These are phyloP conservation scores for Amniculicola lignicola DNA, from an alignment of 495 filamentous ascomycete species.

Conservation along the genomic window DNA sequence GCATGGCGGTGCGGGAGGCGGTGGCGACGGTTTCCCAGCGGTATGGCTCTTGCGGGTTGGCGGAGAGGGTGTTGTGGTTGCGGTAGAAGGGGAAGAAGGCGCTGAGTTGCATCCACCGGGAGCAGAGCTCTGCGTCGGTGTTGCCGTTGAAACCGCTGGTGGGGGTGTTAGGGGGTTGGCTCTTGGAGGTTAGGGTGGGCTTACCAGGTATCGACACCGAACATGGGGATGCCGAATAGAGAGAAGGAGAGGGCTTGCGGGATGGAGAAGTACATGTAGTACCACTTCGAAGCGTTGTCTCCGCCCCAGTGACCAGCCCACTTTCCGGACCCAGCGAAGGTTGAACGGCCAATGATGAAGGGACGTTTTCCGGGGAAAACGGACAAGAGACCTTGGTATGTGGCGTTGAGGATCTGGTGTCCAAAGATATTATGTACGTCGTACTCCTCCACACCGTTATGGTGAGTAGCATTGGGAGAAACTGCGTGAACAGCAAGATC, in stretches of 20 bases:
- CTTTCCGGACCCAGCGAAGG: constrained; percentile 75
- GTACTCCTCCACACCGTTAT: constrained; percentile 69
- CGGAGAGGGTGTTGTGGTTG: constrained; percentile 69
- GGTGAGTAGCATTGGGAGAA: constrained; percentile 73
- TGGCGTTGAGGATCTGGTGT: constrained; percentile 74
- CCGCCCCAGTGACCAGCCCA: constrained; percentile 88
- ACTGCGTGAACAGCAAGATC: constrained; percentile 73
- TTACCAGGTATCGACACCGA: constrained; percentile 50
- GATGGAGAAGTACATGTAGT: constrained; percentile 72
- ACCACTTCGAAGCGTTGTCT: constrained; percentile 57
- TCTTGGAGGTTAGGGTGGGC: neutral
- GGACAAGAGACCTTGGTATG: constrained; percentile 66
- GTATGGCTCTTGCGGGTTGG: constrained; percentile 72
- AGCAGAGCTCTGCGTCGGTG: constrained; percentile 70
- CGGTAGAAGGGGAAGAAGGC: constrained; percentile 90
- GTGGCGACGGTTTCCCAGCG: constrained; percentile 66
- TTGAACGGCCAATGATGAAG: constrained; percentile 82
- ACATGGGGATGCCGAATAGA: constrained; percentile 85
- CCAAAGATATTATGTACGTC: constrained; percentile 72
- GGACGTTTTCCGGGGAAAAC: constrained; percentile 67
- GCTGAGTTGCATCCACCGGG: constrained; percentile 80
- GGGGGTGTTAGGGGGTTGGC: constrained; percentile 57
- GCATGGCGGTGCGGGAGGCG: constrained; percentile 66
- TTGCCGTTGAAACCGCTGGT: constrained; percentile 69
- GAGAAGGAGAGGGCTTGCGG: constrained; percentile 76